A percentile compares a stretch with the other conserved stretches of the same genome.
These are phyloP conservation scores for Colletotrichum sojae DNA, from an alignment of 2,329 filamentous ascomycete genomes.

Conservation along the genomic window DNA sequence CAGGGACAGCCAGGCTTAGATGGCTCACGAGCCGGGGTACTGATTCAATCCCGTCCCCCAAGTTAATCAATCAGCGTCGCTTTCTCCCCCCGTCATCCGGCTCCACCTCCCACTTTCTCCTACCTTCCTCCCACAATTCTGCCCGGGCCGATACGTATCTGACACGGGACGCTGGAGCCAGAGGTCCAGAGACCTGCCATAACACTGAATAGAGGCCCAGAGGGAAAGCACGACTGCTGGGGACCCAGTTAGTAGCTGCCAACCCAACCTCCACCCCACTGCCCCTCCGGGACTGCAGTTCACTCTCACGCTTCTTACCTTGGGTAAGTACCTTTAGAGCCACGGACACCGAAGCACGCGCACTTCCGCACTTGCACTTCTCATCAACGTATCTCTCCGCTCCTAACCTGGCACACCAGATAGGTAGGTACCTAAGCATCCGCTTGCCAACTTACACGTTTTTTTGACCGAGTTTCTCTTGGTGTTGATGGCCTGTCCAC, in stretches of 20 bases:
- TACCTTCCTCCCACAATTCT: constrained; percentile 23
- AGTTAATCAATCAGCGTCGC: constrained; percentile 19
- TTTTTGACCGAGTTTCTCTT: constrained; percentile 10
- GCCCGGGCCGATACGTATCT: constrained; percentile 27
- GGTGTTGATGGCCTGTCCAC: constrained; percentile 5
- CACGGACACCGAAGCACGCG: no score
- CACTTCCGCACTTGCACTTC: no score
- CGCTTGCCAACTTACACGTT: constrained; percentile 22
- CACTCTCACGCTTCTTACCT: no score
- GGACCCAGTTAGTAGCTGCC: not conserved
- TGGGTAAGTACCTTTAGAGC: no score
- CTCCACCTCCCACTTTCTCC: constrained; percentile 38
- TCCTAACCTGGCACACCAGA: no score
- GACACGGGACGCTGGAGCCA: not conserved
- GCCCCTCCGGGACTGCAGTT: no score
- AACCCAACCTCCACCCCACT: not conserved
- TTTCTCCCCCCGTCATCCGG: not conserved
- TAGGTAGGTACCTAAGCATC: not conserved
- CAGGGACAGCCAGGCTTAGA: constrained; percentile 30
- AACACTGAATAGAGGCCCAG: no score
- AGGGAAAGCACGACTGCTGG: no score
- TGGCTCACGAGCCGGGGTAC: constrained; percentile 23
- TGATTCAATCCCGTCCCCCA: constrained; percentile 36
- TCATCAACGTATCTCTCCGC: no score
- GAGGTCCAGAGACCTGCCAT: not conserved